Conservation (phyloP, 139 green algal genomes). For the Penium margaritaceum region DNA sequence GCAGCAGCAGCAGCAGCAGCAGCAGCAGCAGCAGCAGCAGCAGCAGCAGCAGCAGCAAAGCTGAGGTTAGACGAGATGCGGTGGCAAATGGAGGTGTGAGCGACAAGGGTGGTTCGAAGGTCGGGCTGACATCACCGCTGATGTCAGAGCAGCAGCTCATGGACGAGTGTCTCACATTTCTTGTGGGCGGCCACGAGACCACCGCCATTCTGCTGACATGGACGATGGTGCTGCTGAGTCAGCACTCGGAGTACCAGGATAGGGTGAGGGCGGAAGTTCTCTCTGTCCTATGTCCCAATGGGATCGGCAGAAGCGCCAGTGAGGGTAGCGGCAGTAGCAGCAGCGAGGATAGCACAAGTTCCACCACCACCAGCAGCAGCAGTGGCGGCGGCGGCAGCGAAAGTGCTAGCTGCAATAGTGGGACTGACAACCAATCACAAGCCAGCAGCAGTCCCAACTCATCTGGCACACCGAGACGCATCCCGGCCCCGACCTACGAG, state of each 20-base stretch:
- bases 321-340: constrained; percentile 60
- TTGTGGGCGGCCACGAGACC: constrained; percentile 77
- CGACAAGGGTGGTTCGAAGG: too few relatives aligned
- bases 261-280: constrained; percentile 61
- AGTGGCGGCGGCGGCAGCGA: too few relatives aligned
- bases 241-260: constrained; percentile 54
- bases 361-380: too few relatives aligned
- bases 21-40: background rate
- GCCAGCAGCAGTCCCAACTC: too few relatives aligned
- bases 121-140: background rate
- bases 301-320: too few relatives aligned
- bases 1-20: background rate
- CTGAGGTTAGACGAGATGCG: too few relatives aligned
- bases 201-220: constrained; percentile 74
- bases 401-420: too few relatives aligned
- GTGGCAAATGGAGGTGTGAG: too few relatives aligned
- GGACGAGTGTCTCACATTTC: constrained; percentile 37
- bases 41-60: background rate
- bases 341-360: too few relatives aligned
- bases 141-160: constrained; percentile 36
- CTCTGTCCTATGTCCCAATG: too few relatives aligned
- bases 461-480: too few relatives aligned
- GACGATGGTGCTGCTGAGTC: constrained; percentile 52
- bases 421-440: too few relatives aligned
- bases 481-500: constrained; percentile 43